Conservation (phyloP, 2,329 filamentous ascomycete species). For the Aspergillus sp. region DNA sequence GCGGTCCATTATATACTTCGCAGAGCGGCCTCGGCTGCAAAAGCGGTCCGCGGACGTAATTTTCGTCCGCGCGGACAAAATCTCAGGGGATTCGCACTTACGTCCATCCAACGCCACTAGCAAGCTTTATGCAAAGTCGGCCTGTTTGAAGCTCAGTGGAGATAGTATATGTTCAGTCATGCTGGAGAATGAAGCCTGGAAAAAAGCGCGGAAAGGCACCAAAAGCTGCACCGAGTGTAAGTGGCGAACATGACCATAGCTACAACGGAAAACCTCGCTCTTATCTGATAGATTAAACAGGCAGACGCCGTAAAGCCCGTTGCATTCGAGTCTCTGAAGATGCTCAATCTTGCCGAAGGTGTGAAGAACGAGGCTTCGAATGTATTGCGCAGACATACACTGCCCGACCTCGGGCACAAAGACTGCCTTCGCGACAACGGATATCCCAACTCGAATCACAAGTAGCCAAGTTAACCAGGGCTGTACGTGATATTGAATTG, state of each 20-base stretch:
- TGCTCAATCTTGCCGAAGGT: constrained; percentile 10
- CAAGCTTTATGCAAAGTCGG: too few relatives aligned
- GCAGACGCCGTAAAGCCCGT: constrained; percentile 13
- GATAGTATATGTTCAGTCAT: too few relatives aligned
- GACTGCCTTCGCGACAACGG: constrained; percentile 10
- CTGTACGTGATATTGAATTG: constrained; percentile 7
- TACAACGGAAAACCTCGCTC: neutral
- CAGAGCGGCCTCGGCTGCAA: too few relatives aligned
- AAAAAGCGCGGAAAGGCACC: constrained; percentile 10
- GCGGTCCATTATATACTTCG: too few relatives aligned
- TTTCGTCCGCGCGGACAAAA: constrained; percentile 2
- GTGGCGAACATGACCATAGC: neutral
- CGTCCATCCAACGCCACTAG: too few relatives aligned
- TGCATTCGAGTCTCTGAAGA: constrained; percentile 10
- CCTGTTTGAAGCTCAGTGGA: too few relatives aligned
- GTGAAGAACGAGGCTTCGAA: constrained; percentile 9
- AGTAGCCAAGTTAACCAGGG: constrained; percentile 8
- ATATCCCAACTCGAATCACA: constrained; percentile 13
- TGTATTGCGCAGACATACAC: constrained; percentile 10
- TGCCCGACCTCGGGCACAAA: constrained; percentile 4
- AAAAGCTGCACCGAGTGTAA: constrained; percentile 16
- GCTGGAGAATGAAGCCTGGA: too few relatives aligned
- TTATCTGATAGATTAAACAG: constrained; percentile 1
- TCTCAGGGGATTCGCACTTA: too few relatives aligned
- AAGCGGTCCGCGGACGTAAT: neutral